Evolutionary conservation across 306 rosid species (phyloP), one percentile per base, ranked within the genome.

Genomic region (Prunus mongolica): DNA sequence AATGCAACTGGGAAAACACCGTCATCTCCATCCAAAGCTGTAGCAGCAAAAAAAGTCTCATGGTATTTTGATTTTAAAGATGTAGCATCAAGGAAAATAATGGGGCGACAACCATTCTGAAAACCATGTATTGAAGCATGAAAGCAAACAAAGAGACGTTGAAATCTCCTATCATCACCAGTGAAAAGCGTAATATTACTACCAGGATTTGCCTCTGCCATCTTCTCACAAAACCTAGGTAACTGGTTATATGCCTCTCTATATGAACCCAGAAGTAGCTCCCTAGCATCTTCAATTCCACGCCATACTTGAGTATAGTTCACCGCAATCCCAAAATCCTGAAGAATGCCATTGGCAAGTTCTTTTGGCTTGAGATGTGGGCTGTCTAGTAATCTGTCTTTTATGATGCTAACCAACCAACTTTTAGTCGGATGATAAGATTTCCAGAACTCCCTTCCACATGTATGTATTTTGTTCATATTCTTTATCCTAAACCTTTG

Each of bases 281-380:
- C 83, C 73, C 79, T 73, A 16, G 89, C 87, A 61, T 88, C 87
- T 73, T 75, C 87, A 66, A 85, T 78, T 27, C 86, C 89, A 50
- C 89, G 87, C 89, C 87, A 82, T 19, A 85, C 87, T 74, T 88
- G 89, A 12, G 87, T 79, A 56, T 81, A 85, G 78, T 85, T 88
- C 77, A 88, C 76, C 32, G 84, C 81, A 75, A 88, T 71, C 55
- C 89, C 89, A 71, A 88, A 85, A 76, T 85, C 87, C 30, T 13
- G 84, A 62, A 66, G 86, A 69, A 88, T 85, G 79, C 72, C 47
- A 32, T 41, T 83, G 50, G 86, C 84, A 50, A 88, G 72, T 78
- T 87, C 86, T 82, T 83, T 87, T 2, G 89, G 85, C 75, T 83
- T 87, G 65, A 76, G 83, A 77, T 83, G 89, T 34, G 87, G 89